Percentiles rank a stretch among this genome's conserved stretches.
phyloP scores from a whole-genome alignment of 164 flowering plant genomes.

The Annona cherimola region DNA sequence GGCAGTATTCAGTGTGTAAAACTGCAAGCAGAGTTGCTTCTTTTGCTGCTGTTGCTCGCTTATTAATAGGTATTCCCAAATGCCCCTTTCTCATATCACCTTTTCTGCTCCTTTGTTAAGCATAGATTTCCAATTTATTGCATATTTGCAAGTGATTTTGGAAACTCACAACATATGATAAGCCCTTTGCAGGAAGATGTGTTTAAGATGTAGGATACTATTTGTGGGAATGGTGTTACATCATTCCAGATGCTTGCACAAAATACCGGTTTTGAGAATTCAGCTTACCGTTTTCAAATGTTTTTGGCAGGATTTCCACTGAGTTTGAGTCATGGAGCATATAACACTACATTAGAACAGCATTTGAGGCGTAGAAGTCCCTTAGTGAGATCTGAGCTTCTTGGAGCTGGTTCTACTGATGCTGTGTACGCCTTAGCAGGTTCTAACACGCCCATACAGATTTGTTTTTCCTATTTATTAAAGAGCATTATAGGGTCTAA shows the following conservation, averaged over 20 bases:
- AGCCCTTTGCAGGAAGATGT: neutral
- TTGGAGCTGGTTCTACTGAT: conserved; percentile 41
- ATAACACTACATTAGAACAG: conserved; percentile 8
- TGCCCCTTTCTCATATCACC: neutral
- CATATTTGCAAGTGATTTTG: neutral
- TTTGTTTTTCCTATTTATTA: neutral
- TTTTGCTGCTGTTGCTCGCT: conserved; percentile 30
- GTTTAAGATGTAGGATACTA: neutral
- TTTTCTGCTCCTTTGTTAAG: neutral
- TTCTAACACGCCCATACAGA: conserved; percentile 9
- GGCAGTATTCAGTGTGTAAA: conserved; percentile 16
- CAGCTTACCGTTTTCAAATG: neutral
- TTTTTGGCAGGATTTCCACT: neutral
- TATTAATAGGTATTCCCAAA: conserved; percentile 39
- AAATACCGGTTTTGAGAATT: neutral
- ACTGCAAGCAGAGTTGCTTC: conserved; percentile 39
- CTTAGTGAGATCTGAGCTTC: conserved; percentile 46
- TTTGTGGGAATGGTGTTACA: neutral
- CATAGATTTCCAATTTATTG: neutral
- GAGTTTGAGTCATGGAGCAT: neutral
- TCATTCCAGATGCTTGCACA: neutral
- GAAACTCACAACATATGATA: neutral
- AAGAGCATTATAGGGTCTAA: neutral
- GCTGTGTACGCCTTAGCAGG: conserved; percentile 46
- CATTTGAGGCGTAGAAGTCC: conserved; percentile 20